Base-by-base conservation (phyloP, 2,329 filamentous ascomycete genomes). In the Thyridium curvatum region DNA sequence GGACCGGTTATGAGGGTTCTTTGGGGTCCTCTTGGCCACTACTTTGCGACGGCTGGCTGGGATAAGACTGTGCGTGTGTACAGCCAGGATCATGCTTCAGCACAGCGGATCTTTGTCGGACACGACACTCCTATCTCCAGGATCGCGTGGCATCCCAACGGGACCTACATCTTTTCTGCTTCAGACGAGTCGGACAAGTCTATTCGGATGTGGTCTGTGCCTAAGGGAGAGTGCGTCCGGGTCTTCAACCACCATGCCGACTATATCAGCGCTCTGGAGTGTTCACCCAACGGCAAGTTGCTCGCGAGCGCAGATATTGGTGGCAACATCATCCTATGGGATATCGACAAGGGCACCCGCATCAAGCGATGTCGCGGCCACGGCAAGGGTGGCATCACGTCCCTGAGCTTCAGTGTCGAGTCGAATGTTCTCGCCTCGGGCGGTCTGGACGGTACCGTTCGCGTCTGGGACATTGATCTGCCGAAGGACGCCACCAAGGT, bases 161-260 rank as follows among this genome's bases (percentile, higher is more conserved):
- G 87, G 14, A 79, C 85, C 6, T 98, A 97, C 52, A 70, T 96
- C 33, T 96, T 98, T 61, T 96, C 93, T 0, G 89, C 86, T 4
- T 94, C 88, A 12, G 86, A 86, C 48, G 90, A 82, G 54, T 77
- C 72, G 7, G 79, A 98, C 61, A 91, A 91, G 60, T 93, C 89
- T 1, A 86, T 97, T 28, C 83, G 93, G 21, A 97, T 98, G 91
- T 98, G 93, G 93, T 83, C 89, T 9, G 78, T 96, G n/a, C 76
- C 80, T 10, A 91, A 84, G 8, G 93, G 93, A 18, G 82, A 83
- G 45, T 88, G 89, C 29, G 86, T 96, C 5, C 84, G 93, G 18
- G 79, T 97, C 53, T 95, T 97, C 56, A 89, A 86, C 0, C 93
- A 93, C 1, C 93, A 98, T 56, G 84, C 80, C 0, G 88, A 93